These are phyloP conservation scores for Platanus orientalis DNA, from an alignment of 164 flowering plant genomes.

Conservation along the genomic window DNA sequence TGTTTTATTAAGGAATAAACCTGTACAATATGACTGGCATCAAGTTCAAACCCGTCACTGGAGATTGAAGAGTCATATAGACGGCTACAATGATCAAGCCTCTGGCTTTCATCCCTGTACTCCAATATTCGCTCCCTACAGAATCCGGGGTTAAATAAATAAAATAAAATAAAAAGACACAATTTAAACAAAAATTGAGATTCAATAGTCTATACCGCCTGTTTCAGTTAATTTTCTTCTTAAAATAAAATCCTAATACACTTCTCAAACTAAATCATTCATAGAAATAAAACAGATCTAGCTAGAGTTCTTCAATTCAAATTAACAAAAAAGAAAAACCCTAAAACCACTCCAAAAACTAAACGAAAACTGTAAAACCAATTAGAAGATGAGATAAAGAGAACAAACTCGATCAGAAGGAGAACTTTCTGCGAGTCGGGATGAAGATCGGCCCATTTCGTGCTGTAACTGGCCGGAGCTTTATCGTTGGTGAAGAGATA, in stretches of 20 bases:
- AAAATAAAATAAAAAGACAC: not conserved
- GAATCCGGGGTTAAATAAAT: conserved; percentile 7
- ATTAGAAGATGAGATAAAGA: conserved; percentile 93
- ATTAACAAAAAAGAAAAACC: not conserved
- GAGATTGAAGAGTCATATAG: conserved; percentile 89
- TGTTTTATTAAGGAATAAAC: conserved; percentile 23
- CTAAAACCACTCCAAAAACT: not conserved
- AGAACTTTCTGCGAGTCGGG: conserved; percentile 92
- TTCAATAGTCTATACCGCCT: not conserved
- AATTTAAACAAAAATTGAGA: not conserved
- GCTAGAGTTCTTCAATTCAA: no score
- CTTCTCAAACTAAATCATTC: not conserved
- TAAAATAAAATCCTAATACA: not conserved
- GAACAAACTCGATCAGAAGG: conserved; percentile 74
- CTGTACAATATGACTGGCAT: conserved; percentile 81
- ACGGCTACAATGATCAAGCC: conserved; percentile 89
- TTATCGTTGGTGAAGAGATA: conserved; percentile 79
- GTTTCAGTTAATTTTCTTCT: no score
- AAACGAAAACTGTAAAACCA: no score
- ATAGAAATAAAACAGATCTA: no score
- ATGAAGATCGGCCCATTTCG: conserved; percentile 95
- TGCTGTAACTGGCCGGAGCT: conserved; percentile 69
- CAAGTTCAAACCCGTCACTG: conserved; percentile 77
- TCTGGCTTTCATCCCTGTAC: conserved; percentile 84
- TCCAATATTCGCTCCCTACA: conserved; percentile 81